Base-by-base conservation (phyloP, 2,329 filamentous ascomycete genomes). In the Trichoderma atrobrunneum region DNA sequence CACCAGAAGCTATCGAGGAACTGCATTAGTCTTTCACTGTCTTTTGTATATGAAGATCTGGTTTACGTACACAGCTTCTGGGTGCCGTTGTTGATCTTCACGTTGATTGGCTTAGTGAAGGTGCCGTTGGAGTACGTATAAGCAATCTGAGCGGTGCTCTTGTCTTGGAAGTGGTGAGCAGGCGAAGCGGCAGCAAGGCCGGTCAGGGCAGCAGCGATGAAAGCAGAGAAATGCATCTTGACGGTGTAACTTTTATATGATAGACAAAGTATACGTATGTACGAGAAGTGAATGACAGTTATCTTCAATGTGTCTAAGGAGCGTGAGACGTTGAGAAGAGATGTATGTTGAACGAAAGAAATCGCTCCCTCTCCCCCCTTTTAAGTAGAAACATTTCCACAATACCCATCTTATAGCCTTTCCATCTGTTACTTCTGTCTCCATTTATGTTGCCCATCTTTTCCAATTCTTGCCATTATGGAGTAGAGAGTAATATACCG, bases 161-260 rank as follows among this genome's bases (percentile, higher is more conserved):
- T 32, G 61, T 71, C 48, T 2, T 34, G 48, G 8, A 54, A 34
- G 1, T 62, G 54, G 54, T 34, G 70, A 62, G 43, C 16, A 14
- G 70, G 63, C 18, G 56, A 36, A 26, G 70, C 70, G 18, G 56
- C 57, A 48, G 57, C 30, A 12, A 72, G 39, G 56, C 70, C 70
- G 5, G 64, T 30, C 7, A 72, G 24, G 43, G 56, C 30, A 39
- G 63, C 63, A 32, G 57, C 70, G 18, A 67, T 32, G 54, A 72
- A 30, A 21, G 43, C 57, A 21, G 64, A 71, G 51, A 51, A 72
- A 43, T 64, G 70, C 70, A 72, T 72, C 7, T 28, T 72, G 56
- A 39, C 32, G 7, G 30, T 71, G 16, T 39, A 36, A 7, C 18
- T 48, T 48, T 48, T 48, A 48, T 48, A 12, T 8, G 11, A 7